Conservation (phyloP, 257 asterid species). For the Rehmannia glutinosa region DNA sequence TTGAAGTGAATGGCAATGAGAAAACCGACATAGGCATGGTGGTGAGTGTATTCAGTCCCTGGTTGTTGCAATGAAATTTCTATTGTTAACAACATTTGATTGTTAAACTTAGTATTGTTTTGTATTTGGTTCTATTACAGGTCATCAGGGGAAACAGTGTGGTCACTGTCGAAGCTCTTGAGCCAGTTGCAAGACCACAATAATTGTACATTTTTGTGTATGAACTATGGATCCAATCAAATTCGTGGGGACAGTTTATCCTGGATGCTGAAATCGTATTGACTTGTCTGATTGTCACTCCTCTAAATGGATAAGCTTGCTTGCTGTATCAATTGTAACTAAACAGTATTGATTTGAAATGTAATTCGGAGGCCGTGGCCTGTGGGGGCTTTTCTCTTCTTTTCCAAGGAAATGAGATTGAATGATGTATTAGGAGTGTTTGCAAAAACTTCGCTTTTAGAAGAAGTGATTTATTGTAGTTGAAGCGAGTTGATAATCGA, state of each 20-base stretch:
- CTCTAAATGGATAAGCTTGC: background rate
- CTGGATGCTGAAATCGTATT: background rate
- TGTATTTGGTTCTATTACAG: conserved; percentile 30
- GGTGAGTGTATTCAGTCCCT: conserved; percentile 42
- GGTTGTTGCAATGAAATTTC: background rate
- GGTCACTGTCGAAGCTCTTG: conserved; percentile 91
- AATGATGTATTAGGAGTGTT: too few species aligned
- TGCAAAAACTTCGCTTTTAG: too few species aligned
- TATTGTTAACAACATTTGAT: background rate
- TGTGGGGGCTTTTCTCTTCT: too few species aligned
- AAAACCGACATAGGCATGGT: conserved; percentile 89
- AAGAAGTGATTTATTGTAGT: too few species aligned
- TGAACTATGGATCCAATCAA: background rate
- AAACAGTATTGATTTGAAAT: background rate
- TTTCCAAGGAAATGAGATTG: too few species aligned
- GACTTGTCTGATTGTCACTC: too few species aligned
- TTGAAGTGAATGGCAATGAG: conserved; percentile 81
- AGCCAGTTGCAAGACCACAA: conserved; percentile 61
- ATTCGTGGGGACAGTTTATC: background rate
- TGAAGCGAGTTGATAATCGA: too few species aligned
- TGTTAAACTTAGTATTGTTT: background rate
- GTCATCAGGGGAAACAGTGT: conserved; percentile 85
- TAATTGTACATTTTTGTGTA: conserved; percentile 25
- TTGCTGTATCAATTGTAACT: background rate
- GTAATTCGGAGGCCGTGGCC: too few species aligned